phyloP scores from a whole-genome alignment of 2,329 filamentous ascomycete genomes.

The Clarireedia hainanense region DNA sequence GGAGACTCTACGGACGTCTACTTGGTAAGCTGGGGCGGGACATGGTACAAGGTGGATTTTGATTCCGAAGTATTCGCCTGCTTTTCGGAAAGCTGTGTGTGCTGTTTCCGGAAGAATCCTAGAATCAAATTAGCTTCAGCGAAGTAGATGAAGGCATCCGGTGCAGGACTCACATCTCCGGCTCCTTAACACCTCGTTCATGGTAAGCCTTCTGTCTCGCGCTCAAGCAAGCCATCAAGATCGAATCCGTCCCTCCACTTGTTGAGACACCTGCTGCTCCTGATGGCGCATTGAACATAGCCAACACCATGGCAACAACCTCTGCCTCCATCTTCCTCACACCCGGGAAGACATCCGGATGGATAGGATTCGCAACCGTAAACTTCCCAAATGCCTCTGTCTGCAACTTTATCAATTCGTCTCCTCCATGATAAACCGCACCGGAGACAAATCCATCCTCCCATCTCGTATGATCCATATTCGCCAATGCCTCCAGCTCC shows the following conservation, averaged over 20 bases:
- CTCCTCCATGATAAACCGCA: slow-evolving; percentile 91
- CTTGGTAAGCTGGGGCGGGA: slow-evolving; percentile 78
- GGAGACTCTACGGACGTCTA: slow-evolving; percentile 67
- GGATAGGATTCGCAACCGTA: slow-evolving; percentile 91
- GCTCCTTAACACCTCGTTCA: slow-evolving; percentile 82
- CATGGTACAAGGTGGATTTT: slow-evolving; percentile 84
- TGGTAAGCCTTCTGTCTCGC: slow-evolving; percentile 81
- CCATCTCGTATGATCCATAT: slow-evolving; percentile 92
- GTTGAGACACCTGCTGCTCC: slow-evolving; percentile 83
- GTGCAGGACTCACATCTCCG: slow-evolving; percentile 67
- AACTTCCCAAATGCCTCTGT: slow-evolving; percentile 91
- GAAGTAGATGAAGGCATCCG: slow-evolving; percentile 10
- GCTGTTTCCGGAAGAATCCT: slow-evolving; percentile 92
- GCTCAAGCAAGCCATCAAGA: slow-evolving; percentile 87
- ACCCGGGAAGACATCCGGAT: slow-evolving; percentile 95
- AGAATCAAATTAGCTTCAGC: slow-evolving; percentile 16
- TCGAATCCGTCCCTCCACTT: slow-evolving; percentile 90
- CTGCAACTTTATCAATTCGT: slow-evolving; percentile 73
- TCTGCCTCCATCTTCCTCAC: slow-evolving; percentile 99
- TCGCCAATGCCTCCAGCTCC: slow-evolving; percentile 71
- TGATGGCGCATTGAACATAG: slow-evolving; percentile 82
- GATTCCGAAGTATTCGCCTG: slow-evolving; percentile 92
- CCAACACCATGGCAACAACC: slow-evolving; percentile 88
- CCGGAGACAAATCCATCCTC: slow-evolving; percentile 93
- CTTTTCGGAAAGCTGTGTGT: slow-evolving; percentile 95